phyloP scores from a whole-genome alignment of 495 filamentous ascomycete genomes.

The Neurospora intermedia region DNA sequence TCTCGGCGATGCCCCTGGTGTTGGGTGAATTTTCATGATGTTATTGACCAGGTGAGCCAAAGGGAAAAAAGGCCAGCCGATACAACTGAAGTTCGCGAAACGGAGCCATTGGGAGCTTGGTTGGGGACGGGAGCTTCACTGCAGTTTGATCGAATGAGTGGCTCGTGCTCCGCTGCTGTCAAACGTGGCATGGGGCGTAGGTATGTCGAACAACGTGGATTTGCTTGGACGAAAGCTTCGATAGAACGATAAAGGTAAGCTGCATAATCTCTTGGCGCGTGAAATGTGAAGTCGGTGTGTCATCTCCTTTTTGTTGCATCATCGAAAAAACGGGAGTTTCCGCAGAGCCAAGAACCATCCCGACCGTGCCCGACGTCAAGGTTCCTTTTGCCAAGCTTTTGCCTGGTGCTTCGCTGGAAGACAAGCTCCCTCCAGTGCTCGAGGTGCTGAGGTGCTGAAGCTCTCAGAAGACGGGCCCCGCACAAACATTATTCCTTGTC shows the following conservation, averaged over 20 bases:
- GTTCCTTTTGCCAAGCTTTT: neutral
- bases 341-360: neutral
- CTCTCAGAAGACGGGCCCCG: conserved; percentile 4
- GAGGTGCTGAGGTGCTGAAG: neutral
- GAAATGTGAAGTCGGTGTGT: neutral
- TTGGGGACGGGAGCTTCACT: neutral
- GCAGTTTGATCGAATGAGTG: too few relatives aligned
- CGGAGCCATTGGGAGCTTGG: neutral
- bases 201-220: neutral
- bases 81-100: neutral
- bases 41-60: neutral
- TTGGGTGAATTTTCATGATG: neutral
- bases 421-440: neutral
- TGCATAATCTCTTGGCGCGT: neutral
- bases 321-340: neutral
- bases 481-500: conserved; percentile 24
- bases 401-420: neutral
- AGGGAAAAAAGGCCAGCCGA: neutral
- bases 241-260: neutral
- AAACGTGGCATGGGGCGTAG: neutral
- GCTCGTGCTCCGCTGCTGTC: neutral
- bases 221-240: neutral
- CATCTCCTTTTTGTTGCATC: neutral
- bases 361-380: neutral
- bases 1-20: neutral